These are phyloP conservation scores for Neurospora crassa DNA, from an alignment of 2,329 filamentous ascomycete genomes.

Conservation along the genomic window DNA sequence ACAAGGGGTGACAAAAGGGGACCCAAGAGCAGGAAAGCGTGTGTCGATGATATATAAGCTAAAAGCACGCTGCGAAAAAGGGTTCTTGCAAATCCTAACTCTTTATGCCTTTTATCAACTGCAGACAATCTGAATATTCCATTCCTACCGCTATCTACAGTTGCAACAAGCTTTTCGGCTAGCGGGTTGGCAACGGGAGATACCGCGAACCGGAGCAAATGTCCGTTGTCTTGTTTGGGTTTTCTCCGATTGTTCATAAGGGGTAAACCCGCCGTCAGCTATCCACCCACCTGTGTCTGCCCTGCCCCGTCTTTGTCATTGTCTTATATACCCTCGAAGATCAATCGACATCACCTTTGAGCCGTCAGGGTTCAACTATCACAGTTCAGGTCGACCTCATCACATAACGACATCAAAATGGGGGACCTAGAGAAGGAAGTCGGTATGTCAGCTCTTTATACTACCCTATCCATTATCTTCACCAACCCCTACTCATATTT, in stretches of 20 bases:
- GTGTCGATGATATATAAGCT: not conserved
- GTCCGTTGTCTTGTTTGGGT: not conserved
- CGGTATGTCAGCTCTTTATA: slow-evolving; percentile 3
- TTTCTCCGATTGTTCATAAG: not conserved
- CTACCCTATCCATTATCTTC: not conserved
- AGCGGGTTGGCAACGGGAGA: not conserved
- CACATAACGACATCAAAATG: not conserved
- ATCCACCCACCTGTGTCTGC: not conserved
- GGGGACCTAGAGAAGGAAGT: slow-evolving; percentile 14
- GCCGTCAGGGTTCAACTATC: not conserved
- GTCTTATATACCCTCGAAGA: not conserved
- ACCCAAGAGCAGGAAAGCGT: not conserved
- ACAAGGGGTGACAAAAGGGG: not conserved
- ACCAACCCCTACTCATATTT: not conserved
- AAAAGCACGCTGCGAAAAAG: not conserved
- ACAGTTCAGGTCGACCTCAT: not conserved
- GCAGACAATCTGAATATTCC: not conserved
- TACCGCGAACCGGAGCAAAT: not conserved
- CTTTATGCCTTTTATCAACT: not conserved
- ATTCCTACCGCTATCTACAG: not conserved
- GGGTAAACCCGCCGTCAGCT: not conserved
- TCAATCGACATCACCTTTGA: not conserved
- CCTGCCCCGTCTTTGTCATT: not conserved
- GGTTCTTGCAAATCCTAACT: not conserved
- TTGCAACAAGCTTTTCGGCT: not conserved